These are phyloP conservation scores for Coemansia sp. DNA, from an alignment of 192 early-diverging fungal genomes.

Conservation along the genomic window DNA sequence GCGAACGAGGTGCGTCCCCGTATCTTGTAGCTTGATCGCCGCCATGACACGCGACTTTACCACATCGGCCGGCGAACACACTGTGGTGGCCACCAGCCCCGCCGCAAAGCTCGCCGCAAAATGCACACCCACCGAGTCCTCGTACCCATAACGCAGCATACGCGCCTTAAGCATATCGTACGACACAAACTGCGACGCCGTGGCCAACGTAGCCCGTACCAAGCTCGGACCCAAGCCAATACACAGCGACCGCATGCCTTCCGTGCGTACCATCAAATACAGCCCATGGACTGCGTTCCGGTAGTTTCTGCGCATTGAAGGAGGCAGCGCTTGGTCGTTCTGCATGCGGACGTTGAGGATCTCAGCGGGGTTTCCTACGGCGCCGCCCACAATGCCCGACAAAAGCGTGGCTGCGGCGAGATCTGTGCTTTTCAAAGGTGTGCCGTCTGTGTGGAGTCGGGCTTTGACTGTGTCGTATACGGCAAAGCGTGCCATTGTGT, in stretches of 20 bases:
- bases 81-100: conserved; percentile 73
- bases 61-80: conserved; percentile 77
- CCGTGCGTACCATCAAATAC: conserved; percentile 66
- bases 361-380: conserved; percentile 75
- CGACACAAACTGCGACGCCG: conserved; percentile 68
- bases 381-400: conserved; percentile 59
- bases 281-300: conserved; percentile 68
- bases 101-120: conserved; percentile 71
- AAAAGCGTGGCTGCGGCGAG: conserved; percentile 27
- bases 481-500: conserved; percentile 78
- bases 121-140: conserved; percentile 69
- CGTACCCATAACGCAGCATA: conserved; percentile 57
- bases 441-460: conserved; percentile 16
- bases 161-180: conserved; percentile 76
- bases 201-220: conserved; percentile 83
- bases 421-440: conserved; percentile 9
- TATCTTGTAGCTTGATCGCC: conserved; percentile 25
- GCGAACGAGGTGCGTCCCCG: conserved; percentile 1
- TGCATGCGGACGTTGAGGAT: conserved; percentile 84
- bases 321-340: conserved; percentile 70
- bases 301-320: conserved; percentile 65
- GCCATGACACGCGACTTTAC: conserved; percentile 84
- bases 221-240: conserved; percentile 89
- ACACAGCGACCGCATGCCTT: conserved; percentile 74
- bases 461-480: conserved; percentile 63